Percentiles rank a stretch among this genome's conserved stretches.
phyloP scores from a whole-genome alignment of 441 rosid species.

The Adansonia gregorii region DNA sequence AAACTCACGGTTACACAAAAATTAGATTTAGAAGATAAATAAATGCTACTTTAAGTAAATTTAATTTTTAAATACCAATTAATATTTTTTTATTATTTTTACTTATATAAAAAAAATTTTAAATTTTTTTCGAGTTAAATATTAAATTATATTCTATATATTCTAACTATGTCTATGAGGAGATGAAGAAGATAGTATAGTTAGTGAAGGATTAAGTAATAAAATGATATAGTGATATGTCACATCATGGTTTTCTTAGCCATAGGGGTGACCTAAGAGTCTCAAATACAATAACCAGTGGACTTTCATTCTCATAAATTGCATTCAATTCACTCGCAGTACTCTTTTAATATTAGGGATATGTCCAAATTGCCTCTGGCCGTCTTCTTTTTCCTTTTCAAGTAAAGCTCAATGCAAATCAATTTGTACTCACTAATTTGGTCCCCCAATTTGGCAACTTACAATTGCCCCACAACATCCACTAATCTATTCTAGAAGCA shows the following conservation, averaged over 20 bases:
- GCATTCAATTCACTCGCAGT: neutral
- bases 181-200: neutral
- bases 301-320: neutral
- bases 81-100: too few relatives aligned
- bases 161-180: neutral
- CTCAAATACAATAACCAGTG: neutral
- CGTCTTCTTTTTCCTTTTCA: neutral
- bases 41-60: too few relatives aligned
- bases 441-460: neutral
- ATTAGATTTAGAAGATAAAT: too few relatives aligned
- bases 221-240: neutral
- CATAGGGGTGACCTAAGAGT: neutral
- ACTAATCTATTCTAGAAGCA: neutral
- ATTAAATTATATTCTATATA: too few relatives aligned
- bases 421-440: neutral
- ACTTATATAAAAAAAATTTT: too few relatives aligned
- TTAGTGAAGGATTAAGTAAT: neutral
- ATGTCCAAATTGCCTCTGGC: conserved; percentile 7
- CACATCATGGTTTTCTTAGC: neutral
- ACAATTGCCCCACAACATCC: neutral
- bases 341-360: neutral
- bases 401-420: neutral
- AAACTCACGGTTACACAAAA: too few relatives aligned
- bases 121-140: too few relatives aligned
- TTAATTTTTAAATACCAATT: too few relatives aligned